Percentiles rank a stretch among this genome's conserved stretches.
These are phyloP conservation scores for Cladosporium halotolerans DNA, from an alignment of 2,329 filamentous ascomycete species.

Conservation along the genomic window DNA sequence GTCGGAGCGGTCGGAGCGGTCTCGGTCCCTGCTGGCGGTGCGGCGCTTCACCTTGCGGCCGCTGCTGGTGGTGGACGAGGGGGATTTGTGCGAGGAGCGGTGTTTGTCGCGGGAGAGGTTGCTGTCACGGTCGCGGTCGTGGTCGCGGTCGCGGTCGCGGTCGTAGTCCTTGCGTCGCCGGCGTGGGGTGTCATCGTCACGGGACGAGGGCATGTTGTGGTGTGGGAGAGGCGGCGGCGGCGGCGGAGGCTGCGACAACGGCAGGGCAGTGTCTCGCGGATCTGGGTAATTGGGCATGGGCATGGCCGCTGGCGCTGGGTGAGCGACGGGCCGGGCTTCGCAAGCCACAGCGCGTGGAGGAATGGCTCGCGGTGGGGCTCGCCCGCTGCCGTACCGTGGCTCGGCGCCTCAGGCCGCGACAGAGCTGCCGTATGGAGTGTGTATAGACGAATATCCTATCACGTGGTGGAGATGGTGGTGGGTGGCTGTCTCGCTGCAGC, in stretches of 20 bases:
- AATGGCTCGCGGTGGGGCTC: too few relatives aligned
- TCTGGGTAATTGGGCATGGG: conserved; percentile 9
- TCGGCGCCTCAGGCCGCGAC: too few relatives aligned
- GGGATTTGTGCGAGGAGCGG: conserved; percentile 24
- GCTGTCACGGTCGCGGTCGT: conserved; percentile 13
- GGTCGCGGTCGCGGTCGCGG: conserved; percentile 21
- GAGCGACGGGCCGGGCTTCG: too few relatives aligned
- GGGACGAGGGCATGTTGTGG: conserved; percentile 9
- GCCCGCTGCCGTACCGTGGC: too few relatives aligned
- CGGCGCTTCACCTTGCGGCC: conserved; percentile 18
- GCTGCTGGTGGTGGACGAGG: conserved; percentile 22
- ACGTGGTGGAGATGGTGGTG: too few relatives aligned
- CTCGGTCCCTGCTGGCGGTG: conserved; percentile 23
- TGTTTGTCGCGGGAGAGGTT: conserved; percentile 21
- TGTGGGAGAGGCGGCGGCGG: background rate
- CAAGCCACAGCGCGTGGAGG: too few relatives aligned
- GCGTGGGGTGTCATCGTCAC: conserved; percentile 21
- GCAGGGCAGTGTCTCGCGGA: conserved; percentile 10
- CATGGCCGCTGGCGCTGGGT: background rate
- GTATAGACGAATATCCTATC: too few relatives aligned
- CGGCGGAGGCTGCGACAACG: background rate
- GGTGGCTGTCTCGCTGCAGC: too few relatives aligned
- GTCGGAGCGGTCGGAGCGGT: conserved; percentile 13
- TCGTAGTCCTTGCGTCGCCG: conserved; percentile 28
- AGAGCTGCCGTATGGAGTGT: too few relatives aligned